A percentile compares a stretch with the other conserved stretches of the same genome.
phyloP scores from a whole-genome alignment of 176 grass and related monocot genomes.

The Elaeis guineensis region DNA sequence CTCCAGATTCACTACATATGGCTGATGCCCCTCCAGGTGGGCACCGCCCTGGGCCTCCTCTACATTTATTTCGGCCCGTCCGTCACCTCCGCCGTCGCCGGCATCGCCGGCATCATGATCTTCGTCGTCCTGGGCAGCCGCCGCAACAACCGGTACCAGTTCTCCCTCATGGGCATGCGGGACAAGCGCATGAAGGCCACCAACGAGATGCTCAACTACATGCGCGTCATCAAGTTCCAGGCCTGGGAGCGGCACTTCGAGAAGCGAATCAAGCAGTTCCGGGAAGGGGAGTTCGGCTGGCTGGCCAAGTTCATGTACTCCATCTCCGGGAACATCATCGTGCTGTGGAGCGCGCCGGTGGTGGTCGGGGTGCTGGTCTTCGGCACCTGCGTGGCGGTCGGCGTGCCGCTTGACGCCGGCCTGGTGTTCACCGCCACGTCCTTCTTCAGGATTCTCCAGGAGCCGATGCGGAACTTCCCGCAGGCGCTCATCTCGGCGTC shows the following conservation, averaged over 20 bases:
- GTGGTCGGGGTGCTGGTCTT: constrained; percentile 57
- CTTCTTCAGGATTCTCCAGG: constrained; percentile 81
- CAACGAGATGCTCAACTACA: constrained; percentile 93
- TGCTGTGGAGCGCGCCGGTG: constrained; percentile 73
- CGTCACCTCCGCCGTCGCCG: constrained; percentile 60
- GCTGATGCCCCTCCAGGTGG: constrained; percentile 95
- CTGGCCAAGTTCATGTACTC: constrained; percentile 91
- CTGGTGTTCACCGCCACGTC: constrained; percentile 94
- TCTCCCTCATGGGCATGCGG: constrained; percentile 65
- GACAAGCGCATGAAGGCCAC: constrained; percentile 95
- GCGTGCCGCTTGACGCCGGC: constrained; percentile 51
- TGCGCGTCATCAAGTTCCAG: constrained; percentile 98
- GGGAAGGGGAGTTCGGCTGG: constrained; percentile 62
- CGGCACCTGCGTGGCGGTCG: constrained; percentile 44
- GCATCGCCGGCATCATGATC: constrained; percentile 46
- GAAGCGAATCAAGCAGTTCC: constrained; percentile 51
- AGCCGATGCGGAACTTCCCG: constrained; percentile 91
- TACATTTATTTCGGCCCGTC: constrained; percentile 69
- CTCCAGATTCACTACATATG: constrained; percentile 89
- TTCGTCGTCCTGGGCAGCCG: constrained; percentile 61
- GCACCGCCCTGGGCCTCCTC: constrained; percentile 49
- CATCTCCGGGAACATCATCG: constrained; percentile 73
- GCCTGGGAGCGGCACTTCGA: constrained; percentile 89
- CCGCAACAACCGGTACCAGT: constrained; percentile 87
- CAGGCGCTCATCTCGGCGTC: constrained; percentile 90